Evolutionary conservation across 129 eudicot genomes (phyloP).

Genomic region (Escallonia herrerae): DNA sequence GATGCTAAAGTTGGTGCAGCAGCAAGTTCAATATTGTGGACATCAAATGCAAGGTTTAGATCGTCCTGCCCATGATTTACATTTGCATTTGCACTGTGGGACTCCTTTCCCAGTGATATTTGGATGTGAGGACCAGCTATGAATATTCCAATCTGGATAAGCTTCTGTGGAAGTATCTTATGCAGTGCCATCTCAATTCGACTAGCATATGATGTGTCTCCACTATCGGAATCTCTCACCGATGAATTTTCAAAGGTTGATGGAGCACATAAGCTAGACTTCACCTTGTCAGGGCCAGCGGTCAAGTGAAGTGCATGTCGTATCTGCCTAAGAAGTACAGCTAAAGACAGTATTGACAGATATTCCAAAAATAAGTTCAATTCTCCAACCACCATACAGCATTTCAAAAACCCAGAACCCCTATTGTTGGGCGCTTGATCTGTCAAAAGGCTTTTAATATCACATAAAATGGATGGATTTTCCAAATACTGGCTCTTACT

Average conservation of each 20-base stretch:
- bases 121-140: constrained; percentile 55
- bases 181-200: constrained; percentile 31
- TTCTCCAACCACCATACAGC: constrained; percentile 56
- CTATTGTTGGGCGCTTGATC: constrained; percentile 24
- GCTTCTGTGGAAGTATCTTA: constrained; percentile 57
- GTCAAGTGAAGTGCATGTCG: constrained; percentile 31
- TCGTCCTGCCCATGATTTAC: constrained; percentile 17
- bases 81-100: constrained; percentile 9
- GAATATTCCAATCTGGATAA: constrained; percentile 51
- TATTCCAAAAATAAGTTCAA: constrained; percentile 43
- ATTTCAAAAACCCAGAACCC: constrained; percentile 30
- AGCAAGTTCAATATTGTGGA: constrained; percentile 48
- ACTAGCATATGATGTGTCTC: constrained; percentile 25
- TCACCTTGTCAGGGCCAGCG: constrained; percentile 12
- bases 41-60: constrained; percentile 34
- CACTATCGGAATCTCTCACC: constrained; percentile 27
- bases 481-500: constrained; percentile 16
- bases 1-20: constrained; percentile 48
- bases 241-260: constrained; percentile 16
- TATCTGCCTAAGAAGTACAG: constrained; percentile 43
- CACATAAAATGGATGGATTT: constrained; percentile 59
- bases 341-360: constrained; percentile 34
- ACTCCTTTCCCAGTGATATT: constrained; percentile 45
- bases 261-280: constrained; percentile 21
- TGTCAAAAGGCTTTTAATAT: constrained; percentile 30